Evolutionary conservation across 176 grass and related monocot species (phyloP), one percentile per base, ranked within the genome.

Genomic region (Oryza australiensis): DNA sequence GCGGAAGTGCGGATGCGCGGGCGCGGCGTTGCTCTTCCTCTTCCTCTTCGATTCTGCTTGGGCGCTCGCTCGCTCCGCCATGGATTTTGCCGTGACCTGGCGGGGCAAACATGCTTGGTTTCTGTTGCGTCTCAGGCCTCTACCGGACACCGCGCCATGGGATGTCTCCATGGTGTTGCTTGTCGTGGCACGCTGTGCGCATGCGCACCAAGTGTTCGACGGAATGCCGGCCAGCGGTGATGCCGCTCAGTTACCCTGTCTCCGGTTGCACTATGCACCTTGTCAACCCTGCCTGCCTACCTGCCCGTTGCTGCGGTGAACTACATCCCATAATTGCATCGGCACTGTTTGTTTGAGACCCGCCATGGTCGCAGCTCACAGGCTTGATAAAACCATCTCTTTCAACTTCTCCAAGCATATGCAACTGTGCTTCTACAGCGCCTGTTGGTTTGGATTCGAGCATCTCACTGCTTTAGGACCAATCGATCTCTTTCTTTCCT

Each of bases 171-270:
- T 51, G 55, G 3, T 45, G 18, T 43, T 9, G 33, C 66, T 12
- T 59, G 32, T 34, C 27, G 14, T 42, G 3, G 11, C 70, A 3
- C 5, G 23, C 34, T 0, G 27, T 48, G 51, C 24, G 5, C 66
- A 72, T 3, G 60, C 81, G 34, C 70, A 45, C 70, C 29, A 46
- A 9, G 3, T 85, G 87, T 23, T 75, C 70, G 76, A 64, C 41
- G 64, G 62, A 85, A 80, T 10, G 82, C 76, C 76, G 38, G 70
- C 68, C 46, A 12, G 45, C 4, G 68, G 3, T 30, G 9, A 8
- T 14, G 67, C 73, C 80, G 23, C 49, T 20, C 65, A 76, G 24
- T 34, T 28, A 67, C 68, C 68, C 23, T 48, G 68, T 67, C 74
- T 43, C 0, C 12, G 41, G 5, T 8, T 51, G 12, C 59, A 5